phyloP scores from a whole-genome alignment of 805 yeast genomes.

The Torulaspora franciscae region DNA sequence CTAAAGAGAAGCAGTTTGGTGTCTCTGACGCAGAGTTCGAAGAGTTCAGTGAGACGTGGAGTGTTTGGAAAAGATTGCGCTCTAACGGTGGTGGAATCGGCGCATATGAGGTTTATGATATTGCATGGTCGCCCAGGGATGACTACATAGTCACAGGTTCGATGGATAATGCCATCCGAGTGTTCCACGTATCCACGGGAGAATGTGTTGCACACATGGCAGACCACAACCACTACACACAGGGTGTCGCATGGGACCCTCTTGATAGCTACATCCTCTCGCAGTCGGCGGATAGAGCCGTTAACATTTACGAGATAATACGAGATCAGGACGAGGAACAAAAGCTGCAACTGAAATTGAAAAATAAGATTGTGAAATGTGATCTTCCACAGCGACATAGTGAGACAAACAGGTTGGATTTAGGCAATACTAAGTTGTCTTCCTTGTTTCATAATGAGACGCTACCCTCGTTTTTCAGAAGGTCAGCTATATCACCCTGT shows the following conservation, averaged over 20 bases:
- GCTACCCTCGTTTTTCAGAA: slow-evolving; percentile 81
- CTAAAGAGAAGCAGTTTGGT: slow-evolving; percentile 57
- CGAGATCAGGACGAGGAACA: slow-evolving; percentile 12
- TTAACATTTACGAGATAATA: slow-evolving; percentile 52
- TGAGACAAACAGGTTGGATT: slow-evolving; percentile 17
- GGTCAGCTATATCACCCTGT: slow-evolving; percentile 84
- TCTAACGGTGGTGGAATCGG: slow-evolving; percentile 51
- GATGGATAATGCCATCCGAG: slow-evolving; percentile 78
- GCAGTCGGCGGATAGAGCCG: slow-evolving; percentile 84
- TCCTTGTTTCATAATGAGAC: slow-evolving; percentile 78
- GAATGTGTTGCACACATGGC: slow-evolving; percentile 37
- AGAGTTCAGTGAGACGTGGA: slow-evolving; percentile 71
- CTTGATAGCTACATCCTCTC: slow-evolving; percentile 68
- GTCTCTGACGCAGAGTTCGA: slow-evolving; percentile 41
- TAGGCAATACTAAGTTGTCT: slow-evolving; percentile 33
- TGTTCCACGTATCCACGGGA: slow-evolving; percentile 60
- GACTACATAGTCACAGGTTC: slow-evolving; percentile 77
- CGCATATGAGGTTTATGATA: slow-evolving; percentile 77
- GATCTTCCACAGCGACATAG: slow-evolving; percentile 45
- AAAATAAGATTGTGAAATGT: slow-evolving; percentile 47
- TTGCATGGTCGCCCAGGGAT: slow-evolving; percentile 89
- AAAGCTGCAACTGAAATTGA: slow-evolving; percentile 23
- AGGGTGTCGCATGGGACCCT: slow-evolving; percentile 97
- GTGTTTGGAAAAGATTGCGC: slow-evolving; percentile 40
- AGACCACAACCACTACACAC: slow-evolving; percentile 85